Evolutionary conservation across 2,329 filamentous ascomycete species (phyloP), one percentile per base, ranked within the genome.

Genomic region (Curvularia sp.): DNA sequence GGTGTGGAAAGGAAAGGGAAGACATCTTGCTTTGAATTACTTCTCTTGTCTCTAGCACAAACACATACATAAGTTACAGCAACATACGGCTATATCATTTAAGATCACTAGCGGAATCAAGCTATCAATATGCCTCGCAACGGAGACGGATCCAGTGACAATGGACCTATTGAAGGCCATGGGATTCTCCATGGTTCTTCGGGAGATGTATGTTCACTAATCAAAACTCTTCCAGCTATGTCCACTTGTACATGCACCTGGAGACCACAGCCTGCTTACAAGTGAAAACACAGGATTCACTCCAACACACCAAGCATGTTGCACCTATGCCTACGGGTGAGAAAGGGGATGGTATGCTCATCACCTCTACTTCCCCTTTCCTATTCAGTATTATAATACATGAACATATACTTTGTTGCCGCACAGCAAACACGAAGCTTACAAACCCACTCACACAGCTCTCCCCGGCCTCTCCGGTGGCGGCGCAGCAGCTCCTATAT

Each of bases 81-180:
- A 15, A 34, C 13, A 9, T 8, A 10, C 3, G 6, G 36, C 21
- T 4, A 25, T 38, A 36, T 36, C 19, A 25, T 27, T 23, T 1
- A n/a, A 34, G 3, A 21, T 25, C 13, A 25, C 13, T 8, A 50
- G 13, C 18, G 9, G 2, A 28, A 5, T 30, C 8, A 1, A 19
- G 28, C 13, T 5, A 10, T 5, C 41, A 63, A 25, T 5, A 79
- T 80, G 78, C 77, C 78, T 67, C 77, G 77, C 62, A 71, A 78
- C 64, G 77, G 76, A 63, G 75, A 77, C 64, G 76, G 77, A 63
- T 74, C 72, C 53, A 66, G 72, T 21, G 73, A 79, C 72, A 79
- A 78, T 66, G 77, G 71, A 13, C 70, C 75, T 57, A 71, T 75
- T 42, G 77, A 79, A 56, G 76, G 71, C 50, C 64, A 77, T 46